These are phyloP conservation scores for Albophoma yamanashiensis DNA, from an alignment of 2,329 filamentous ascomycete genomes.

Conservation along the genomic window DNA sequence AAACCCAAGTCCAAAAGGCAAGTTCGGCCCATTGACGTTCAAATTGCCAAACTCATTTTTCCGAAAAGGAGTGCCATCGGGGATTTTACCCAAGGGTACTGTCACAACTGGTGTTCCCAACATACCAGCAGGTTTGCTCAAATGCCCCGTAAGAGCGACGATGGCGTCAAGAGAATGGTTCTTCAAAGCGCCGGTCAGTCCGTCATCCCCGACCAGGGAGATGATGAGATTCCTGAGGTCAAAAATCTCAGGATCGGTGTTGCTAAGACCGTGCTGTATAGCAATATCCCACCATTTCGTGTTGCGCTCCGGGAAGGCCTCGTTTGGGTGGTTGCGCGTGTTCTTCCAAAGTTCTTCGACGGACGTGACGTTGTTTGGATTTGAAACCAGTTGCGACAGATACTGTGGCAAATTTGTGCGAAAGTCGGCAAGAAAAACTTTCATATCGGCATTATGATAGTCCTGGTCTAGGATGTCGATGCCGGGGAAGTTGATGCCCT, in stretches of 20 bases:
- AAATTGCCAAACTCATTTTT: not conserved
- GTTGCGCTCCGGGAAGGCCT: not conserved
- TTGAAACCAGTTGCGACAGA: not conserved
- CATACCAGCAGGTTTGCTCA: not conserved
- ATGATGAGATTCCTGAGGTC: not conserved
- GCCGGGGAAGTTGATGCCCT: constrained; percentile 17
- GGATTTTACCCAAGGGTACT: not conserved
- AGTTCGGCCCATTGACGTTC: not conserved
- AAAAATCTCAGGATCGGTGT: not conserved
- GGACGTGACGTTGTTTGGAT: not conserved
- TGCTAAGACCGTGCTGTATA: not conserved
- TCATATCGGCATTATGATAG: not conserved
- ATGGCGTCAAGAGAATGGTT: not conserved
- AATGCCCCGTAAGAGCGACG: not conserved
- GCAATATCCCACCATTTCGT: not conserved
- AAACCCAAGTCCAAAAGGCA: not conserved
- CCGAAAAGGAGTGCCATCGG: not conserved
- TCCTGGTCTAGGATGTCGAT: constrained; percentile 23
- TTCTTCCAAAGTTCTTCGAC: not conserved
- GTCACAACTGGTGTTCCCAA: not conserved
- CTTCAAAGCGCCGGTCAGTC: not conserved
- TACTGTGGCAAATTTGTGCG: not conserved
- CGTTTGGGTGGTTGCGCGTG: not conserved
- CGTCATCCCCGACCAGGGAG: not conserved
- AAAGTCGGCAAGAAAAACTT: too few species aligned